These are phyloP conservation scores for Trichoderma sp. DNA, from an alignment of 2,329 filamentous ascomycete species.

Conservation along the genomic window DNA sequence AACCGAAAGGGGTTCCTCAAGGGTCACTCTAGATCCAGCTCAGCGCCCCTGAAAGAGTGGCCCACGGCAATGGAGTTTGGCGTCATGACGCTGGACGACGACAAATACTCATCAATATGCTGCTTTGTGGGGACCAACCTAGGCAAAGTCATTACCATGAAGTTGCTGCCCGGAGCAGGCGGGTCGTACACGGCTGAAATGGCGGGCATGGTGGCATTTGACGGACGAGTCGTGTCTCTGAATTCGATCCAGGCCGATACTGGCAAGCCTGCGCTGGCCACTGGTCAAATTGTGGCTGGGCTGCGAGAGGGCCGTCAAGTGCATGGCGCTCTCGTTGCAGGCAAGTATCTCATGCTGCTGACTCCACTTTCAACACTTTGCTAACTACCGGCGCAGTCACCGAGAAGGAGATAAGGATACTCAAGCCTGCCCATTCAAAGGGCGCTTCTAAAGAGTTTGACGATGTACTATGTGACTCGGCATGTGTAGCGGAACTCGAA, in stretches of 20 bases:
- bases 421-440: slow-evolving; percentile 81
- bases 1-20: slow-evolving; percentile 74
- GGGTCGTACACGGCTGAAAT: slow-evolving; percentile 69
- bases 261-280: slow-evolving; percentile 75
- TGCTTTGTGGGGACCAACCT: slow-evolving; percentile 87
- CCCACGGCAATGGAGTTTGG: slow-evolving; percentile 85
- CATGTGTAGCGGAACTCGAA: slow-evolving; percentile 73
- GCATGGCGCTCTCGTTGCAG: slow-evolving; percentile 78
- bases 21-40: slow-evolving; percentile 37
- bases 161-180: slow-evolving; percentile 75
- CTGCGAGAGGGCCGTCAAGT: slow-evolving; percentile 74
- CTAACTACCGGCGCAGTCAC: slow-evolving; percentile 52
- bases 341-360: slow-evolving; percentile 45
- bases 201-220: slow-evolving; percentile 67
- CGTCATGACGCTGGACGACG: slow-evolving; percentile 89
- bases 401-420: slow-evolving; percentile 78
- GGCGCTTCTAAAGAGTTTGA: slow-evolving; percentile 93
- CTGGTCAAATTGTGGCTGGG: slow-evolving; percentile 72
- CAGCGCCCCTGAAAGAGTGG: slow-evolving; percentile 64
- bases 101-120: slow-evolving; percentile 91
- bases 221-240: slow-evolving; percentile 73
- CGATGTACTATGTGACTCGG: slow-evolving; percentile 77
- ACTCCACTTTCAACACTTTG: not conserved
- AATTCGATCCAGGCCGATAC: slow-evolving; percentile 77
- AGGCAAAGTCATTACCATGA: slow-evolving; percentile 86